Evolutionary conservation across 2,329 filamentous ascomycete genomes (phyloP).

Genomic region (Ceratocystis papillata): DNA sequence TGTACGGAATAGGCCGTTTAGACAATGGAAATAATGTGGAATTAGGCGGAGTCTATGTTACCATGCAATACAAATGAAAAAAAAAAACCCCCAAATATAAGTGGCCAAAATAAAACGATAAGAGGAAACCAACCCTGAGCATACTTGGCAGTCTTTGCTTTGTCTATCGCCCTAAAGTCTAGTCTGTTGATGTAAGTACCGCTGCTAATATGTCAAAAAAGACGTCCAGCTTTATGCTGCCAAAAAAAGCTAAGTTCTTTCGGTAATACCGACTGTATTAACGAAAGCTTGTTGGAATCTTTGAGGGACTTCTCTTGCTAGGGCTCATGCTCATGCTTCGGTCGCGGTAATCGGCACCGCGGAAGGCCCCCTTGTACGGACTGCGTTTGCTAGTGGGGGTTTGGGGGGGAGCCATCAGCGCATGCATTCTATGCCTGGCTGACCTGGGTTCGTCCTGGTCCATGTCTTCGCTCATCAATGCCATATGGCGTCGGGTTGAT

Average conservation of each 20-base stretch:
- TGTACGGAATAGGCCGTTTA: background rate
- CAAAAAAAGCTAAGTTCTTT: background rate
- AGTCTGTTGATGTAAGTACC: too few species aligned
- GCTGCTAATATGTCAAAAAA: too few species aligned
- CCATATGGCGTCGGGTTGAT: conserved; percentile 30
- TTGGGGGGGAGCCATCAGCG: conserved; percentile 18
- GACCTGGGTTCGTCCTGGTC: conserved; percentile 21
- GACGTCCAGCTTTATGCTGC: too few species aligned
- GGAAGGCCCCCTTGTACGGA: conserved; percentile 17
- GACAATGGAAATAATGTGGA: background rate
- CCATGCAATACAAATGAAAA: background rate
- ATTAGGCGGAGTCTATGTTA: conserved; percentile 1
- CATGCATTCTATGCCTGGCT: conserved; percentile 18
- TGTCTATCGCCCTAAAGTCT: too few species aligned
- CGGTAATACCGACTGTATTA: background rate
- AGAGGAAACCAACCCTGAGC: too few species aligned
- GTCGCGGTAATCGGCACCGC: conserved; percentile 18
- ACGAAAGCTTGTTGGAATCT: conserved; percentile 12
- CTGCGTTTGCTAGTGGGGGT: conserved; percentile 19
- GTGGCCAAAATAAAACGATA: background rate
- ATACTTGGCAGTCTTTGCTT: too few species aligned
- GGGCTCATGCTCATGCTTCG: conserved; percentile 22
- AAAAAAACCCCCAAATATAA: background rate
- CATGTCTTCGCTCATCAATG: conserved; percentile 18
- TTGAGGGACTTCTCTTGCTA: conserved; percentile 22